Evolutionary conservation across 495 filamentous ascomycete species (phyloP), one percentile per base, ranked within the genome.

Genomic region (Parathielavia appendiculata): DNA sequence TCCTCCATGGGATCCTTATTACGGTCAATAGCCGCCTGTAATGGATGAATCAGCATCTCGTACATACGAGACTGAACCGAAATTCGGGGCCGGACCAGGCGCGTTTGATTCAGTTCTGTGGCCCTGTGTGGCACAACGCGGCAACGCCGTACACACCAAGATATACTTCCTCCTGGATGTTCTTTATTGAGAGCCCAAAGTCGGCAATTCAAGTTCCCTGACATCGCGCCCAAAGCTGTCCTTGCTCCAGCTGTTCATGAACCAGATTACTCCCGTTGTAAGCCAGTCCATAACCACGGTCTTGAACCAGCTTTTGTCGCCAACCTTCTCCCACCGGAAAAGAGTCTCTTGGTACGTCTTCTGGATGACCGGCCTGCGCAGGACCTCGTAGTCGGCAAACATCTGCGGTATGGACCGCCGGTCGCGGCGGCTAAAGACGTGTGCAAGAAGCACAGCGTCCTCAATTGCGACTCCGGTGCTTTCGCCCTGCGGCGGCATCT

Each of bases 401-500:
- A 73, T 70, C 54, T 74, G 72, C 2, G 68, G 54, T 17, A 82
- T 36, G 61, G 66, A 35, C 63, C 65, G 59, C 1, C 58, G 61
- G 11, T 45, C 40, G 23, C 63, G 58, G 48, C 71, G 67, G 51
- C 66, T 64, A 10, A 85, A 60, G 36, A 80, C 72, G 12, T 77
- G 77, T 13, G 79, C 73, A 61, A 85, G 77, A 11, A 85, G 69
- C 36, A 85, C 81, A 5, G 75, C 77, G 67, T 85, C 83, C 63
- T 85, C 83, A 14, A 86, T 75, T 2, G 83, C 82, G 57, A 84
- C 79, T 13, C 82, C 79, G 8, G 81, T 83, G 16, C 75, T 79
- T 66, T 86, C 82, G 44, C 83, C 82, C 22, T 82, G 79, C 5
- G 83, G 83, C 1, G 83, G 82, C 82, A 85, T 84, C 68, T 75